Evolutionary conservation across 2,329 filamentous ascomycete genomes (phyloP).

Genomic region (Ceratocystis albifundus): DNA sequence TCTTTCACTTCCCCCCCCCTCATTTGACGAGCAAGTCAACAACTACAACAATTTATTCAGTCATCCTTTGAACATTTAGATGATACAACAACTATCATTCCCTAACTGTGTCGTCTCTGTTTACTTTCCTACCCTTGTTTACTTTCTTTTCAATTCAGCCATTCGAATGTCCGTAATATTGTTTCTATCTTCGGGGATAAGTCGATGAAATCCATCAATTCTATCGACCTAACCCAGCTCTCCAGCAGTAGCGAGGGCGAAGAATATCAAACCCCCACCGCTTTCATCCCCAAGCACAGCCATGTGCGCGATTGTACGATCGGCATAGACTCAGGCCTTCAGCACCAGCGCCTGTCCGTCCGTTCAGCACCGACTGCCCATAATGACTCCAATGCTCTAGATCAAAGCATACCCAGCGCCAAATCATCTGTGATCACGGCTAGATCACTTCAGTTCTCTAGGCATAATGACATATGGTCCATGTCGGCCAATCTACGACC

Average conservation of each 20-base stretch:
- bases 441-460: neutral
- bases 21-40: neutral
- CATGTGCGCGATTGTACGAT: neutral
- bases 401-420: neutral
- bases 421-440: neutral
- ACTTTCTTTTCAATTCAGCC: neutral
- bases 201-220: conserved; percentile 13
- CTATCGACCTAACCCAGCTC: conserved; percentile 16
- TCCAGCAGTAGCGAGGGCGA: conserved; percentile 9
- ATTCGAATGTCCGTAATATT: conserved; percentile 9
- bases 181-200: neutral
- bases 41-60: neutral
- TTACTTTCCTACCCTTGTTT: neutral
- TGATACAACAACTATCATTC: neutral
- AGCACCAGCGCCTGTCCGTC: neutral
- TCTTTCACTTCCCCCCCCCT: too few relatives aligned
- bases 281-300: neutral
- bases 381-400: neutral
- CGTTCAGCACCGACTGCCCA: neutral
- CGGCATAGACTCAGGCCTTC: neutral
- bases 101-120: neutral
- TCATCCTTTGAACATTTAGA: neutral
- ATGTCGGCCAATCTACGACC: neutral
- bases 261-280: neutral
- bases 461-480: neutral